Evolutionary conservation across 2,329 filamentous ascomycete genomes (phyloP).

Genomic region (Didymella arachidicola): DNA sequence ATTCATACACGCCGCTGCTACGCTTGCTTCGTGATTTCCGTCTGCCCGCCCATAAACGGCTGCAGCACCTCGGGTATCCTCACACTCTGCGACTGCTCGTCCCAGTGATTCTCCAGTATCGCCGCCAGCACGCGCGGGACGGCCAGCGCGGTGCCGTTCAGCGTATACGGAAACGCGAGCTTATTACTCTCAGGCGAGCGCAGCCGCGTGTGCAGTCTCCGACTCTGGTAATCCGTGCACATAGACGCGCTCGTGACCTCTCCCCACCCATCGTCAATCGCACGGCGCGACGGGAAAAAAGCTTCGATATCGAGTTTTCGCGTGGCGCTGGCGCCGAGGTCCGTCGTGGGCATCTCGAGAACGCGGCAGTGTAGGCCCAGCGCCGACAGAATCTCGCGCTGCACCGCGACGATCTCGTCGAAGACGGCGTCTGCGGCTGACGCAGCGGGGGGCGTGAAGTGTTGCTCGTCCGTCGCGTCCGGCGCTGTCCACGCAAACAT

Average conservation of each 20-base stretch:
- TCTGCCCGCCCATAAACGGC: slow-evolving; percentile 76
- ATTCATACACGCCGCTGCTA: slow-evolving; percentile 17
- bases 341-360: slow-evolving; percentile 87
- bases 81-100: slow-evolving; percentile 72
- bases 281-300: slow-evolving; percentile 82
- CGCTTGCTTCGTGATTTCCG: slow-evolving; percentile 42
- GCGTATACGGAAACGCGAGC: slow-evolving; percentile 81
- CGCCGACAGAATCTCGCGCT: slow-evolving; percentile 79
- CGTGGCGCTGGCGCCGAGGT: slow-evolving; percentile 86
- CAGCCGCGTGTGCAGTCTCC: slow-evolving; percentile 79
- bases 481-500: slow-evolving; percentile 90
- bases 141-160: slow-evolving; percentile 93
- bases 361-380: slow-evolving; percentile 86
- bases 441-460: slow-evolving; percentile 41
- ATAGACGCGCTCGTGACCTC: slow-evolving; percentile 91
- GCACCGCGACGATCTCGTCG: slow-evolving; percentile 84
- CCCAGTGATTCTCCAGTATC: slow-evolving; percentile 89
- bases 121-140: slow-evolving; percentile 89
- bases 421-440: slow-evolving; percentile 68
- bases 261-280: slow-evolving; percentile 79
- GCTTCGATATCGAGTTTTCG: slow-evolving; percentile 94
- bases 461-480: slow-evolving; percentile 49
- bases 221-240: slow-evolving; percentile 93
- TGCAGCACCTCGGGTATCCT: slow-evolving; percentile 79
- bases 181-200: slow-evolving; percentile 60